Evolutionary conservation across 2,329 filamentous ascomycete genomes (phyloP), one percentile per base, ranked within the genome.

Genomic region (Metarhizium guizhouense): DNA sequence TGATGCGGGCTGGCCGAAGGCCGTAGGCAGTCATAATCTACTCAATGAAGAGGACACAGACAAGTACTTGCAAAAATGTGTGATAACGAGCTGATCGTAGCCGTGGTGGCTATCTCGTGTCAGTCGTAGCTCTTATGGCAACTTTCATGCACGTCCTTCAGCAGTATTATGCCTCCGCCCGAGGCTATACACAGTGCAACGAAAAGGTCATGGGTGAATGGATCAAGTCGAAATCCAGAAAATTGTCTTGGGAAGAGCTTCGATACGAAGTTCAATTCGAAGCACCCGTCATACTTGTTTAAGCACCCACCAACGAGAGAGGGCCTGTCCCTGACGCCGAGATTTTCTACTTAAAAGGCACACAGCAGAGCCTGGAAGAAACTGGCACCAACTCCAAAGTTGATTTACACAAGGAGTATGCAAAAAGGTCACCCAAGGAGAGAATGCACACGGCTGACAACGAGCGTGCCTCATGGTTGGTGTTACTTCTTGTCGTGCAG

Each of bases 361-460:
- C 67, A 0, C 18, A 58, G 0, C 3, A 70, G 3, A 78, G 74
- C 61, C 59, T 72, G 18, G 48, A 61, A 2, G 57, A 69, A 0
- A 76, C 72, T 0, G 63, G 68, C 56, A 67, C 70, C 0, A 64
- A 67, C 11, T 50, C 66, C 3, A 62, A 70, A 0, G 65, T 70
- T 48, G 67, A 72, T 45, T 57, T 58, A 6, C 60, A 63, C 47
- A 56, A 65, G 10, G 65, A 65, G 13, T 66, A 65, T 52, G 58
- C 57, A 14, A 57, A 63, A 30, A 60, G 57, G 56, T 57, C 64
- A 14, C 54, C 53, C 7, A 69, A 68, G 60, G 61, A 71, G 57
- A 63, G 67, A 52, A 70, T 82, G 0, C 78, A 80, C 58, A 83
- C 80, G 2, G 77, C 79, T 6, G 77, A 82, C 60, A 80, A 81